Conservation (phyloP, 2,329 filamentous ascomycete genomes). For the Chaetomiaceae sp. region DNA sequence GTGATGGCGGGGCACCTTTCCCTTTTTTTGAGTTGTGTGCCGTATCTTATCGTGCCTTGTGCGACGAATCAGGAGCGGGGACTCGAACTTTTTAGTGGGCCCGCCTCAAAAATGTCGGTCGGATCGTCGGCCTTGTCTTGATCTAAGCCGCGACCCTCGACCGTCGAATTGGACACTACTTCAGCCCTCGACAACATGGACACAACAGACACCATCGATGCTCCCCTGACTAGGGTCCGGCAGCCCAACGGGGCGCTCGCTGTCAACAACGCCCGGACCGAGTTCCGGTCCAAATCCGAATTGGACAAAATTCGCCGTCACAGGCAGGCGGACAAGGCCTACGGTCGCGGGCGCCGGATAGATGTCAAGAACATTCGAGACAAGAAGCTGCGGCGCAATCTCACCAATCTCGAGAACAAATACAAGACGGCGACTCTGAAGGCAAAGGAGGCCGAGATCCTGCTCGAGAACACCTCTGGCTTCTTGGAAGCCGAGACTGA, state of each 20-base stretch:
- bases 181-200: constrained; percentile 22
- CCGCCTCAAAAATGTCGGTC: constrained; percentile 24
- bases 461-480: constrained; percentile 80
- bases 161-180: neutral
- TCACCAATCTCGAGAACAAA: constrained; percentile 74
- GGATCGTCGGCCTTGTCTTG: neutral
- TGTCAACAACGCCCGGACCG: constrained; percentile 46
- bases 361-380: constrained; percentile 71
- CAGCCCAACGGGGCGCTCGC: constrained; percentile 51
- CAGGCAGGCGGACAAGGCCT: constrained; percentile 65
- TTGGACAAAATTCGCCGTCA: constrained; percentile 48
- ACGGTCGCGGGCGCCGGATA: constrained; percentile 79
- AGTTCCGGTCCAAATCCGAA: constrained; percentile 50
- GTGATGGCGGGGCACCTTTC: constrained; percentile 24
- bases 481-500: constrained; percentile 86
- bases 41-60: constrained; percentile 26
- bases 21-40: constrained; percentile 25
- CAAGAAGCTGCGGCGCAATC: constrained; percentile 80
- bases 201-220: constrained; percentile 29
- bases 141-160: neutral
- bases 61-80: constrained; percentile 11
- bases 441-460: constrained; percentile 91
- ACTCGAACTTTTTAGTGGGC: constrained; percentile 29
- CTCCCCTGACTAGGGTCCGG: constrained; percentile 33
- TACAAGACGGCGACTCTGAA: constrained; percentile 75